Percentiles rank a stretch among this genome's conserved stretches.
Evolutionary conservation across 2,329 filamentous ascomycete genomes (phyloP).

Genomic region (Alternaria viburni): DNA sequence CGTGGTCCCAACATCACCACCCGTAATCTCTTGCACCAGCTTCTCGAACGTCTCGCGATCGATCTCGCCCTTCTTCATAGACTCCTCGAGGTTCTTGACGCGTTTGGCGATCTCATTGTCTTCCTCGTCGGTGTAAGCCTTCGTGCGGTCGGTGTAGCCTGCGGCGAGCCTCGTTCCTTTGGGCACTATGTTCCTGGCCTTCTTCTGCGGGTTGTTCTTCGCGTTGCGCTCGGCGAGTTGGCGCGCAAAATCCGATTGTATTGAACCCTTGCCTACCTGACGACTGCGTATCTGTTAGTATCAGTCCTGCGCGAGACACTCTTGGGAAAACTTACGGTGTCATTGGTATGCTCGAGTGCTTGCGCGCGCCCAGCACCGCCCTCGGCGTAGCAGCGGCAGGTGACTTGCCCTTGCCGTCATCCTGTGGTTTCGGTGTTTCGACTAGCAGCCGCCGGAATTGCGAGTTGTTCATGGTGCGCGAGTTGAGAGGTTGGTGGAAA

Average conservation of each 20-base stretch:
- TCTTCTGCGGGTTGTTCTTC: conserved; percentile 66
- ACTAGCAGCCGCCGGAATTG: conserved; percentile 81
- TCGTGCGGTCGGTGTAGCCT: conserved; percentile 85
- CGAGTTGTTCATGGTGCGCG: conserved; percentile 81
- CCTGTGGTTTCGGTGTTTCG: conserved; percentile 54
- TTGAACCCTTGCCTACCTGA: conserved; percentile 61
- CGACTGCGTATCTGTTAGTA: conserved; percentile 58
- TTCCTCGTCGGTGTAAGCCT: conserved; percentile 62
- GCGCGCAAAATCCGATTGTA: conserved; percentile 75
- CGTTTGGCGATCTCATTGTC: conserved; percentile 66
- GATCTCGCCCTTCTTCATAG: conserved; percentile 83
- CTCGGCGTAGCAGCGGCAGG: conserved; percentile 39
- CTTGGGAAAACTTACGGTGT: conserved; percentile 71
- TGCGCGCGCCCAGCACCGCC: conserved; percentile 74
- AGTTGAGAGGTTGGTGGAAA: not conserved
- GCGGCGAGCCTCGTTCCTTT: conserved; percentile 80
- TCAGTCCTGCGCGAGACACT: not conserved
- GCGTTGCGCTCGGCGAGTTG: conserved; percentile 78
- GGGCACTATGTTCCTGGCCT: conserved; percentile 78
- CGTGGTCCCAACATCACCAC: conserved; percentile 79
- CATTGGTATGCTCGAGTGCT: conserved; percentile 87
- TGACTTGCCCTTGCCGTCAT: conserved; percentile 33
- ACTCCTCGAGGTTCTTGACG: conserved; percentile 79
- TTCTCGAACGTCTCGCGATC: conserved; percentile 79
- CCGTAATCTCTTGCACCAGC: conserved; percentile 75